Evolutionary conservation across 116 monocot genomes (phyloP).

Genomic region (Dioscorea cayenensis): DNA sequence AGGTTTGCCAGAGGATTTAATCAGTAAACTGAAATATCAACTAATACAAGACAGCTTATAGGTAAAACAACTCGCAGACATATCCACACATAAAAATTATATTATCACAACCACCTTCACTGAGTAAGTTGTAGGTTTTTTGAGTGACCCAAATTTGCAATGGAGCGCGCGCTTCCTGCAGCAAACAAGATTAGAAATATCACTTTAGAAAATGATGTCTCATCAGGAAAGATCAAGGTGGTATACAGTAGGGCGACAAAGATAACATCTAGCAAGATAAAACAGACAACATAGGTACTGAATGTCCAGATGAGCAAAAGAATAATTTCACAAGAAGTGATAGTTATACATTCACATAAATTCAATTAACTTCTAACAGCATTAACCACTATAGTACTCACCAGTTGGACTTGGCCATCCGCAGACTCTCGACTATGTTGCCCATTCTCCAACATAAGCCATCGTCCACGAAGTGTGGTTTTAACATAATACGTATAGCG

Average conservation of each 20-base stretch:
- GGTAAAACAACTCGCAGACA: neutral
- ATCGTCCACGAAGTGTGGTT: slow-evolving; percentile 52
- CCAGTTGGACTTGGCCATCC: slow-evolving; percentile 58
- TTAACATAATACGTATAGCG: slow-evolving; percentile 90
- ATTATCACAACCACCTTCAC: slow-evolving; percentile 41
- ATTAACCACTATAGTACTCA: slow-evolving; percentile 14
- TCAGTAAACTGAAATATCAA: too few relatives aligned
- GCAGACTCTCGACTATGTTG: slow-evolving; percentile 29
- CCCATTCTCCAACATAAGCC: slow-evolving; percentile 66
- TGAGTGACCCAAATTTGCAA: slow-evolving; percentile 78
- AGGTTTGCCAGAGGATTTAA: too few relatives aligned
- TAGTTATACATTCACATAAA: neutral
- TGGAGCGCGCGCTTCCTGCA: slow-evolving; percentile 81
- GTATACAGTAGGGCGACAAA: neutral
- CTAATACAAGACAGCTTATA: too few relatives aligned
- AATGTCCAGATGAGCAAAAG: too few relatives aligned
- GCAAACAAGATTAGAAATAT: neutral
- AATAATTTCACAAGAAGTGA: neutral
- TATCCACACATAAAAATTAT: neutral
- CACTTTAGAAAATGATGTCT: neutral
- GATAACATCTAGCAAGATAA: neutral
- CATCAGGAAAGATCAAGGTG: neutral
- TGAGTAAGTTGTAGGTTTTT: slow-evolving; percentile 41
- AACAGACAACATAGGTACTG: neutral
- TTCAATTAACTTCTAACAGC: neutral